These are phyloP conservation scores for Fusarium albidum DNA, from an alignment of 2,329 filamentous ascomycete species.

Conservation along the genomic window DNA sequence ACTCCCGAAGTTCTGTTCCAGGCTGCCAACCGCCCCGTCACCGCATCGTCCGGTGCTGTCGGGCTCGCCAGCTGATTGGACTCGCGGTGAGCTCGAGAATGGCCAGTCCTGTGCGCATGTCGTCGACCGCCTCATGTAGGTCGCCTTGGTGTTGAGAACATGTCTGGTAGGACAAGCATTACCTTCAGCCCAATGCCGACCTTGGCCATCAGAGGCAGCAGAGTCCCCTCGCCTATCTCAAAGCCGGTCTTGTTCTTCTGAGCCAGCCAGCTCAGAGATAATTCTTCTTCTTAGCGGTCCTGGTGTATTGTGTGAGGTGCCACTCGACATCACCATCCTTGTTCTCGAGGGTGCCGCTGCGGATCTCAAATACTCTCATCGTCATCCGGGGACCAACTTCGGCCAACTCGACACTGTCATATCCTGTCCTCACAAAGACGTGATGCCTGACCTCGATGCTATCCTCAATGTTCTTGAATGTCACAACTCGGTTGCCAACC, in stretches of 20 bases:
- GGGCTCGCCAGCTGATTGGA: background rate
- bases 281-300: slow-evolving; percentile 94
- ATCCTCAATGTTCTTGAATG: slow-evolving; percentile 93
- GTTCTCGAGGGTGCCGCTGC: slow-evolving; percentile 89
- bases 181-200: background rate
- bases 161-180: background rate
- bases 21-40: slow-evolving; percentile 2
- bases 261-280: slow-evolving; percentile 70
- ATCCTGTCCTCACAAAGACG: slow-evolving; percentile 93
- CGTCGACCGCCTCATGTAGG: background rate
- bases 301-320: slow-evolving; percentile 94
- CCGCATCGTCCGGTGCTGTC: background rate
- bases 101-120: background rate
- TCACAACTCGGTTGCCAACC: slow-evolving; percentile 87
- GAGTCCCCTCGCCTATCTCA: background rate
- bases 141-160: background rate
- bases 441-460: slow-evolving; percentile 84
- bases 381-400: slow-evolving; percentile 96
- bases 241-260: background rate
- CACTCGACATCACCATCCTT: slow-evolving; percentile 97
- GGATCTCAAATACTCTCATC: slow-evolving; percentile 95
- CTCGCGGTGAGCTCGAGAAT: background rate
- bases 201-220: background rate
- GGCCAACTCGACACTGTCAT: slow-evolving; percentile 86
- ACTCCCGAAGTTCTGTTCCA: slow-evolving; percentile 26